Conservation (phyloP, 2,329 filamentous ascomycete species). For the Cytospora mali region DNA sequence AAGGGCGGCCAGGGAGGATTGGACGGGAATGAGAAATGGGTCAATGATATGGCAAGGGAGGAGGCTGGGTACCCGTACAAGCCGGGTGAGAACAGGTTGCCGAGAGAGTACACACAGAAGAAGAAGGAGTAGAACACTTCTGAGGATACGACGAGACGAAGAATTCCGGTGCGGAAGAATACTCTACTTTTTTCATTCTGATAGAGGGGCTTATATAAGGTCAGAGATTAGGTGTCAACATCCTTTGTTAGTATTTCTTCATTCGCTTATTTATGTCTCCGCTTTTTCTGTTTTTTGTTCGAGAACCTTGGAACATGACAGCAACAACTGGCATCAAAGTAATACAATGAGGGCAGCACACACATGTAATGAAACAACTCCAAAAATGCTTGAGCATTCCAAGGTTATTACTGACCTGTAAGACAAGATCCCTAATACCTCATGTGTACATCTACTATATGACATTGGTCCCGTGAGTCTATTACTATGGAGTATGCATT, state of each 20-base stretch:
- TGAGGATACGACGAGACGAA: not conserved
- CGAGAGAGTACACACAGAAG: slow-evolving; percentile 46
- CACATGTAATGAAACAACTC: no score
- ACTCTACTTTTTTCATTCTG: not conserved
- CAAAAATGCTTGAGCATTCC: no score
- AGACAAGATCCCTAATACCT: no score
- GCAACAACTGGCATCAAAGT: no score
- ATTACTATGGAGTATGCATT: no score
- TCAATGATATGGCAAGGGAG: slow-evolving; percentile 73
- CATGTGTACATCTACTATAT: no score
- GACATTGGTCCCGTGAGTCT: no score
- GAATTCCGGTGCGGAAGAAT: not conserved
- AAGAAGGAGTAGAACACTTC: slow-evolving; percentile 28
- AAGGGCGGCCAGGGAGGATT: slow-evolving; percentile 47
- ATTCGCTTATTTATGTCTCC: not conserved
- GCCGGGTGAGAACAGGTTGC: slow-evolving; percentile 63
- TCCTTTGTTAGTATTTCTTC: not conserved
- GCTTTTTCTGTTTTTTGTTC: no score
- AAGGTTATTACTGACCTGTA: no score
- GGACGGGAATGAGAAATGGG: slow-evolving; percentile 65
- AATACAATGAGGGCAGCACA: no score
- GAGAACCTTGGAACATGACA: no score
- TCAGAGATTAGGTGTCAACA: not conserved
- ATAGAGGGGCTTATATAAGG: not conserved
- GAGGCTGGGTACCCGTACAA: slow-evolving; percentile 62